These are phyloP conservation scores for Diversispora epigaea DNA, from an alignment of 192 early-diverging fungal genomes.

Conservation along the genomic window DNA sequence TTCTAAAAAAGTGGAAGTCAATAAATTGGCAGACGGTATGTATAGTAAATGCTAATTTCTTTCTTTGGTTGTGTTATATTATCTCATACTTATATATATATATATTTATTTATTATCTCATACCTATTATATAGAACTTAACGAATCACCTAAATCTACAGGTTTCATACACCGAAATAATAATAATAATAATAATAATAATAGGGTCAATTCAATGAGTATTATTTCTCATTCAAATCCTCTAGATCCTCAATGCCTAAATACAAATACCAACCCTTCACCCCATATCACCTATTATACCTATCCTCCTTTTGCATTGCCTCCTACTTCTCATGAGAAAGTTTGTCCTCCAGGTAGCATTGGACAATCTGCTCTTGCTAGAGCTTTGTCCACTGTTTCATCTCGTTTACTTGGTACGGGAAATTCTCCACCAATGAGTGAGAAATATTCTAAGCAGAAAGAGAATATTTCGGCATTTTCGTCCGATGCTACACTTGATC, in stretches of 20 bases:
- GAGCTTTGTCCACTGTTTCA: slow-evolving; percentile 55
- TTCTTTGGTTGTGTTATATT: slow-evolving; percentile 7
- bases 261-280: slow-evolving; percentile 33
- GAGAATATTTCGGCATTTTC: slow-evolving; percentile 18
- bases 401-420: slow-evolving; percentile 54
- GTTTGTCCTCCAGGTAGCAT: slow-evolving; percentile 37
- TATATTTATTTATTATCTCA: not conserved
- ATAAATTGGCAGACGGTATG: slow-evolving; percentile 72
- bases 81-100: not conserved
- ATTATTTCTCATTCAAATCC: not conserved
- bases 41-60: not conserved
- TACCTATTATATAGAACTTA: slow-evolving; percentile 35
- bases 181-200: not conserved
- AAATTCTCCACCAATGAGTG: slow-evolving; percentile 50
- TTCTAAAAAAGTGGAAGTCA: slow-evolving; percentile 65
- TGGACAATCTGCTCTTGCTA: slow-evolving; percentile 51
- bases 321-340: slow-evolving; percentile 34
- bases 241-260: slow-evolving; percentile 33
- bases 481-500: slow-evolving; percentile 13
- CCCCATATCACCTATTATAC: slow-evolving; percentile 38
- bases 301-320: slow-evolving; percentile 46
- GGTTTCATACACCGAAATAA: not conserved
- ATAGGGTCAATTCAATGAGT: not conserved
- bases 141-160: slow-evolving; percentile 24
- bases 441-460: slow-evolving; percentile 33